phyloP scores from a whole-genome alignment of 2,329 filamentous ascomycete genomes.

The Verticillium dahliae region DNA sequence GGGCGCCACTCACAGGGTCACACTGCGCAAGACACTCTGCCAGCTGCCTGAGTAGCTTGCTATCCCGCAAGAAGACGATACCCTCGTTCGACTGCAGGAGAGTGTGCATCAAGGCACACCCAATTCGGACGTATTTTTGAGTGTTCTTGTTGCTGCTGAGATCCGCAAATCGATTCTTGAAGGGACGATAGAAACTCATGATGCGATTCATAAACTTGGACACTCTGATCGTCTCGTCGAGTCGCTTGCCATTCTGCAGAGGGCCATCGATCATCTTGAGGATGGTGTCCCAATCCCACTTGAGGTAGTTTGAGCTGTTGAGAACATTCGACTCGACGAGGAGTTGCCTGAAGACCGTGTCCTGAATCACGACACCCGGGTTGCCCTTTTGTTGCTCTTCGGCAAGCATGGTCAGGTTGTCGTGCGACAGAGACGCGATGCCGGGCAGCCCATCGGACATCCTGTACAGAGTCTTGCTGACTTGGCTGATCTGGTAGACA shows the following conservation, averaged over 20 bases:
- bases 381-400: constrained; percentile 52
- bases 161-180: constrained; percentile 92
- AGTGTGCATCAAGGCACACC: constrained; percentile 81
- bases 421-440: constrained; percentile 29
- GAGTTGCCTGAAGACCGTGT: constrained; percentile 57
- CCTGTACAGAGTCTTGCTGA: constrained; percentile 85
- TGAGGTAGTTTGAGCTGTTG: constrained; percentile 81
- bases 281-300: constrained; percentile 97
- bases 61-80: constrained; percentile 77
- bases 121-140: constrained; percentile 86
- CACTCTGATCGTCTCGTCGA: constrained; percentile 89
- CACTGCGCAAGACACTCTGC: constrained; percentile 94
- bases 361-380: constrained; percentile 43
- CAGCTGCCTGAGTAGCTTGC: constrained; percentile 88
- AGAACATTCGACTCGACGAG: constrained; percentile 77
- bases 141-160: constrained; percentile 86
- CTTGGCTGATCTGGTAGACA: constrained; percentile 96
- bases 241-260: constrained; percentile 78
- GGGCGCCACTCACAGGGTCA: constrained; percentile 59
- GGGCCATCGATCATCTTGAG: constrained; percentile 88
- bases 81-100: constrained; percentile 83
- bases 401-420: constrained; percentile 40
- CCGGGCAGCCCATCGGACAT: constrained; percentile 46
- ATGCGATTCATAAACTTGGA: constrained; percentile 95
- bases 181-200: constrained; percentile 91